These are phyloP conservation scores for Begonia loranthoides DNA, from an alignment of 306 rosid species.

Conservation along the genomic window DNA sequence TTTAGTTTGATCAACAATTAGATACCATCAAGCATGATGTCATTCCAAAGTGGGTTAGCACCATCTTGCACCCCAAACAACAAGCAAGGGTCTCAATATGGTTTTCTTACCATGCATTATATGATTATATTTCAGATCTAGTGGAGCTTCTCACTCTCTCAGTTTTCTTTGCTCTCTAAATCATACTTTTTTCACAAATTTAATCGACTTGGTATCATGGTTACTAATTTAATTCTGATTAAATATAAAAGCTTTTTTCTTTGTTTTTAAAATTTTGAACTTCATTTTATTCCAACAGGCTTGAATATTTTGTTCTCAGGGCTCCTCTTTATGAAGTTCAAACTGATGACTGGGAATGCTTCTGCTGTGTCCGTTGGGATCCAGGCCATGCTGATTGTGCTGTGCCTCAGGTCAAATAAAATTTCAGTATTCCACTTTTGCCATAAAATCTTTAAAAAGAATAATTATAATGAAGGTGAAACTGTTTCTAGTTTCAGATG, in stretches of 20 bases:
- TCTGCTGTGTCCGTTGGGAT: constrained; percentile 36
- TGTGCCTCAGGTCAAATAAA: constrained; percentile 34
- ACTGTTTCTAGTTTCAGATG: neutral
- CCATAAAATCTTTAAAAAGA: neutral
- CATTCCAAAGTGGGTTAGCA: neutral
- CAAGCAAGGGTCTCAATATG: neutral
- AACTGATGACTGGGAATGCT: constrained; percentile 46
- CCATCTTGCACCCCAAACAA: no score
- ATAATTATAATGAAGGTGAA: neutral
- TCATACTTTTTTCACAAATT: no score
- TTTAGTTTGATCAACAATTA: no score
- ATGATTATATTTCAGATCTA: neutral
- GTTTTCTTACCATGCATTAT: neutral
- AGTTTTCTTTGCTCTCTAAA: no score
- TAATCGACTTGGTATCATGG: no score
- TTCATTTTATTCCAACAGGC: neutral
- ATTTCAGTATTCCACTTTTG: neutral
- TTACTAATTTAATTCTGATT: no score
- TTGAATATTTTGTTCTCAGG: constrained; percentile 8
- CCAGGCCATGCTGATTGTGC: constrained; percentile 38
- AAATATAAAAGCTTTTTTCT: no score
- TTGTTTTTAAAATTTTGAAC: neutral
- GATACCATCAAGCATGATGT: neutral
- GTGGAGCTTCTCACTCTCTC: constrained; percentile 24
- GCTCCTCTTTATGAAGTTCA: constrained; percentile 45